A percentile compares a stretch with the other conserved stretches of the same genome.
Evolutionary conservation across 441 rosid genomes (phyloP).

Genomic region (Biscutella laevigata): DNA sequence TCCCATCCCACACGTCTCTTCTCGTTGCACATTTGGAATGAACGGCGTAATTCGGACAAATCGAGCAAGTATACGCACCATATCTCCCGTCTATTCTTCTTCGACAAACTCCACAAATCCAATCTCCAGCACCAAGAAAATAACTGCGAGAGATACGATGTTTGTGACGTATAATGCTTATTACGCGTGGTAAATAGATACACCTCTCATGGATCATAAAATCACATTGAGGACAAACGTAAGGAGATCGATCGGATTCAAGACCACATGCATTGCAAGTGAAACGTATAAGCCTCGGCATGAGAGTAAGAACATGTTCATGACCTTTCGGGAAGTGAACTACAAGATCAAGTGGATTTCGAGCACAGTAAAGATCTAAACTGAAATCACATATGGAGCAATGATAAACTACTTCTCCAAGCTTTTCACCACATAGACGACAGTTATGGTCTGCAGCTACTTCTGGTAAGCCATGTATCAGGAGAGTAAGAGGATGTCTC

Average conservation of each 20-base stretch:
- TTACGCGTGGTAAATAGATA: slow-evolving; percentile 17
- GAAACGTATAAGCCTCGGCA: slow-evolving; percentile 2
- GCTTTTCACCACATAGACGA: slow-evolving; percentile 8
- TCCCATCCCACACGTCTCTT: too few species aligned
- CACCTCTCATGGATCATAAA: slow-evolving; percentile 17
- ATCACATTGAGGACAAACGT: slow-evolving; percentile 29
- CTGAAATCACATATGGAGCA: slow-evolving; percentile 6
- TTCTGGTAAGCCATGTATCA: not conserved
- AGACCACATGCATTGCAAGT: slow-evolving; percentile 36
- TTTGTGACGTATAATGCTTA: slow-evolving; percentile 10
- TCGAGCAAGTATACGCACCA: slow-evolving; percentile 15
- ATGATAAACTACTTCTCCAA: not conserved
- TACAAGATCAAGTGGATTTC: not conserved
- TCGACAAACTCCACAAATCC: slow-evolving; percentile 12
- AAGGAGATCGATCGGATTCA: slow-evolving; percentile 37
- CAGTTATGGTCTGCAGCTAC: not conserved
- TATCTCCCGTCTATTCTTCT: not conserved
- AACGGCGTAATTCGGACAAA: not conserved
- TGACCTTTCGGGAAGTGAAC: not conserved
- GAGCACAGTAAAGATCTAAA: slow-evolving; percentile 5
- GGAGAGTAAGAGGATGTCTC: slow-evolving; percentile 10
- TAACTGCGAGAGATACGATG: slow-evolving; percentile 10
- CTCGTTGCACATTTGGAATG: slow-evolving; percentile 17
- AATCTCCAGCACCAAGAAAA: not conserved
- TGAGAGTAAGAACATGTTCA: slow-evolving; percentile 15